Evolutionary conservation across 352 stramenopile species (phyloP).

Genomic region (Globisporangium irregulare): DNA sequence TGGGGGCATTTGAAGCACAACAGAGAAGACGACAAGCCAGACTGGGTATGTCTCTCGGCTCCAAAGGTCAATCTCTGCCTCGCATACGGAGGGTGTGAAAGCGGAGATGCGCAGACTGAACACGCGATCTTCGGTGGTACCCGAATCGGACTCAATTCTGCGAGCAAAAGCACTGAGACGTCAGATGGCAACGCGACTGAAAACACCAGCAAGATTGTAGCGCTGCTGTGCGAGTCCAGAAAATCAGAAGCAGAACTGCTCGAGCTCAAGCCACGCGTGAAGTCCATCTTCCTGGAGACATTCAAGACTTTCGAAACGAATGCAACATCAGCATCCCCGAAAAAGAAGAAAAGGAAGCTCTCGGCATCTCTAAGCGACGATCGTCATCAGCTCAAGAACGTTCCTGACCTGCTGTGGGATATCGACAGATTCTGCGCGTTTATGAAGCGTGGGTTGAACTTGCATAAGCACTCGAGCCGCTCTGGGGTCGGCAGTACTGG

Average conservation of each 20-base stretch:
- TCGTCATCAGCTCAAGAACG: neutral
- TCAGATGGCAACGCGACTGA: neutral
- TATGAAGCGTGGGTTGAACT: conserved; percentile 17
- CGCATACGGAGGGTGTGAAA: conserved; percentile 39
- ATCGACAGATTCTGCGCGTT: conserved; percentile 71
- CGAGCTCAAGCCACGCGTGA: conserved; percentile 28
- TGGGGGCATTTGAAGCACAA: conserved; percentile 27
- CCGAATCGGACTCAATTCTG: conserved; percentile 4
- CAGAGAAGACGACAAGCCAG: conserved; percentile 21
- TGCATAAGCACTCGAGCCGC: conserved; percentile 5
- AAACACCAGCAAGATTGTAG: neutral
- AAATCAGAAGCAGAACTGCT: conserved; percentile 19
- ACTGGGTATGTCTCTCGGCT: conserved; percentile 32
- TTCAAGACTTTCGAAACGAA: conserved; percentile 40
- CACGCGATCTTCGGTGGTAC: conserved; percentile 1
- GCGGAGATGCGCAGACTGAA: conserved; percentile 13
- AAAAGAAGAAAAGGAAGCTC: conserved; percentile 53
- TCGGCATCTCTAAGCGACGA: conserved; percentile 5
- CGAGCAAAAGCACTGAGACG: neutral
- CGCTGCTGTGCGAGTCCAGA: conserved; percentile 8
- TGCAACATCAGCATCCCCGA: conserved; percentile 22
- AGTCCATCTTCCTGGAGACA: conserved; percentile 27
- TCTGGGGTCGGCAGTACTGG: neutral
- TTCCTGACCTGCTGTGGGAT: conserved; percentile 31
- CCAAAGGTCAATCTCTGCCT: conserved; percentile 47